Evolutionary conservation across 371 early-diverging fungal species (phyloP).

Genomic region (Capillidium rhysosporum): DNA sequence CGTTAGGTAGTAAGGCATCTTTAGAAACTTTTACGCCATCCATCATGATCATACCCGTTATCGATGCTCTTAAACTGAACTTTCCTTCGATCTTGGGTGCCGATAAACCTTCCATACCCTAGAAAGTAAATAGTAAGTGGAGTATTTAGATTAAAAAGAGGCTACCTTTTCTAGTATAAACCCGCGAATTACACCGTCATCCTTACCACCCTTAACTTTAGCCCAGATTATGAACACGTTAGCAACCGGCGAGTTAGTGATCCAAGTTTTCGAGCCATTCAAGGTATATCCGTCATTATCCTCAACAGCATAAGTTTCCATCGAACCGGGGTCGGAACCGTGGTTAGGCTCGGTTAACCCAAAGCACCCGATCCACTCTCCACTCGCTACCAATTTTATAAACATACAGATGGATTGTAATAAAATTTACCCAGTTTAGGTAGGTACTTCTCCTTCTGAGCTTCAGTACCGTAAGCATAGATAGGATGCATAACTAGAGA

Average conservation of each 20-base stretch:
- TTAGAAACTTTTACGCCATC: slow-evolving; percentile 85
- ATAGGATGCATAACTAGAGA: slow-evolving; percentile 97
- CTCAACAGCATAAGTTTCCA: slow-evolving; percentile 80
- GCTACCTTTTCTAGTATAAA: slow-evolving; percentile 76
- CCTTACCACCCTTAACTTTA: slow-evolving; percentile 37
- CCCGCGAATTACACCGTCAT: slow-evolving; percentile 77
- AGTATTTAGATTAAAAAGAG: neutral
- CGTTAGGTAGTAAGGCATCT: slow-evolving; percentile 76
- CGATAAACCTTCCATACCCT: slow-evolving; percentile 67
- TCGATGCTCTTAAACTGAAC: slow-evolving; percentile 83
- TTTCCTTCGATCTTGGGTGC: slow-evolving; percentile 89
- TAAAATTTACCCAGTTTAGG: slow-evolving; percentile 49
- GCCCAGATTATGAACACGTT: slow-evolving; percentile 97
- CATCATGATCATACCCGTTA: slow-evolving; percentile 97
- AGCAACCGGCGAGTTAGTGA: slow-evolving; percentile 95
- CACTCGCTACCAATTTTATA: slow-evolving; percentile 37
- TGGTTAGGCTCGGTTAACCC: slow-evolving; percentile 97
- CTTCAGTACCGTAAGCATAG: slow-evolving; percentile 80
- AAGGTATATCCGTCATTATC: slow-evolving; percentile 53
- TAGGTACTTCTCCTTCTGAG: slow-evolving; percentile 78
- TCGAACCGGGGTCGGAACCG: slow-evolving; percentile 85
- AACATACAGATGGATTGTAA: neutral
- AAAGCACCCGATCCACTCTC: slow-evolving; percentile 79
- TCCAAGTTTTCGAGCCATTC: slow-evolving; percentile 94
- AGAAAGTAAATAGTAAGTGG: neutral